Base-by-base conservation (phyloP, 2,329 filamentous ascomycete species). In the Alternaria panax region DNA sequence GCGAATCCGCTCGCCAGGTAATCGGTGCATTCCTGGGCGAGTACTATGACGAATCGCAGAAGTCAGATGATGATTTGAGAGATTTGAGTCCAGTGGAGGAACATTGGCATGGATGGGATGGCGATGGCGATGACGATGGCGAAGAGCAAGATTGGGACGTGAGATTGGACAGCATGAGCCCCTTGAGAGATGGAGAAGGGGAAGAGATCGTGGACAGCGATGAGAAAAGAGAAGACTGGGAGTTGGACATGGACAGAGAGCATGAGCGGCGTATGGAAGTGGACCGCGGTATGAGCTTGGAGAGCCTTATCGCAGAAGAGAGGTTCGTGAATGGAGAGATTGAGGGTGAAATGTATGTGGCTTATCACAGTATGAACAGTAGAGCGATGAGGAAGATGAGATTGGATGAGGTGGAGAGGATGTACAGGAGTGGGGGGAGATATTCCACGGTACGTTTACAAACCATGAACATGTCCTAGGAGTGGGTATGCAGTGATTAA, bases 391-490 rank as follows among this genome's bases (percentile, higher is more conserved):
- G 46, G 5, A 56, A 40, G 32, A 48, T 6, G 25, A 51, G 25
- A 24, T 14, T 56, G 20, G 38, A 51, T 12, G 40, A 30, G 20
- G 30, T 50, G 1, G 12, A 51, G 32, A 25, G 46, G 18, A 59
- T 51, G 52, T 59, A 51, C 46, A 12, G 12, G 25, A 28, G 30
- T 24, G 53, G 52, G 18, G 34, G 12, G 6, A 36, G 32, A 30
- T 59, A 51, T 56, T 41, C 46, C 51, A 51, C 45, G 42, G 57
- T 59, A 54, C 43, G 57, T 51, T 16, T 9, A 5, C 3, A 40
- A 40, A 6, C 3, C 30, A 1, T 34, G 30, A 34, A 14, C 30
- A 34, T 14, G 5, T 14, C 28, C 9, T 8, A 34, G 5, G 30
- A n/a, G 14, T 34, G 12, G 5, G 5, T 12, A 14, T 16, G 3